Conservation (phyloP, 768 basidiomycete genomes). For the Hericium coralloides region DNA sequence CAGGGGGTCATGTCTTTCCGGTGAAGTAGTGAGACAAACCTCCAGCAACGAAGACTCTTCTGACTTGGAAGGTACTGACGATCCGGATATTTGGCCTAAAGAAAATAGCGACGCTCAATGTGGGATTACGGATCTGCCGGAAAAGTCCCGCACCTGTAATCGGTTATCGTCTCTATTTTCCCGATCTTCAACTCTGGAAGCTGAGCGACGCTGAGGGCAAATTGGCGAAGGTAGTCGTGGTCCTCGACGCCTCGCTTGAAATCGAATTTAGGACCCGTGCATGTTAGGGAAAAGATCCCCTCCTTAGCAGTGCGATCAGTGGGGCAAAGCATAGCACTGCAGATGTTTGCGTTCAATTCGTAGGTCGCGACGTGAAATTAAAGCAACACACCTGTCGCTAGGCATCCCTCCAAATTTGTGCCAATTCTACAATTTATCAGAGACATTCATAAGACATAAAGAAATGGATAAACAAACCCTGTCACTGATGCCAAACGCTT, state of each 20-base stretch:
- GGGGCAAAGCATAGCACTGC: neutral
- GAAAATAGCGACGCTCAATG: neutral
- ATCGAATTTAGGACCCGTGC: neutral
- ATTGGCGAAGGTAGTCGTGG: neutral
- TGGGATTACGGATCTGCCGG: too few relatives aligned
- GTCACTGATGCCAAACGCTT: neutral
- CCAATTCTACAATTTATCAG: neutral
- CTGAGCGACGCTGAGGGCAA: neutral
- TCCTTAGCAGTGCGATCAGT: neutral
- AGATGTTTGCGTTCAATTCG: too few relatives aligned
- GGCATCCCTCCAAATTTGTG: neutral
- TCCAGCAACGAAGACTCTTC: conserved; percentile 13
- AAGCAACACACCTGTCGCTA: neutral
- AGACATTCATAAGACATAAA: neutral
- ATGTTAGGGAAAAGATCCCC: neutral
- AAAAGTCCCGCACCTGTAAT: too few relatives aligned
- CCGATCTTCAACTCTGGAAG: conserved; percentile 4
- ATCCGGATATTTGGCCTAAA: conserved; percentile 12
- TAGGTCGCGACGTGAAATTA: too few relatives aligned
- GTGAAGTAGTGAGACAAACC: conserved; percentile 12
- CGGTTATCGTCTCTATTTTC: neutral
- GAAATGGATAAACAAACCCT: neutral
- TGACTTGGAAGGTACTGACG: conserved; percentile 6
- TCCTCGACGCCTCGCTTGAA: neutral
- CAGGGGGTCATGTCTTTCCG: neutral